Base-by-base conservation (phyloP, 345 rosid species). In the Bruguiera parviflora region DNA sequence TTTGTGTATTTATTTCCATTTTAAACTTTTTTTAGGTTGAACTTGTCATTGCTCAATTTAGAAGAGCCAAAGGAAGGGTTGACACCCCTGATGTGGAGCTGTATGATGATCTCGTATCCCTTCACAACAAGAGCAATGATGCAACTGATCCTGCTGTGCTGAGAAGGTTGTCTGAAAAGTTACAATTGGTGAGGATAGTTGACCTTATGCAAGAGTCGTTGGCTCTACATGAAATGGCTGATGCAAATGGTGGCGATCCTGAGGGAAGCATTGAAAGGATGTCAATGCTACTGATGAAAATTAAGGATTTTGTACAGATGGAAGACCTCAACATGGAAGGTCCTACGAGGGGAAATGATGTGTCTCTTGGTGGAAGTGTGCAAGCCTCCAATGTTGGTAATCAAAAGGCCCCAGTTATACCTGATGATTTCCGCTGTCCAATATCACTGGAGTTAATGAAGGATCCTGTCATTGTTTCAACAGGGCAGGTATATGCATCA, bases 381-480 rank as follows among this genome's bases (percentile, higher is more conserved):
- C 91, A 85, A 67, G 79, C 91, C 67, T 80, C 87, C 43, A 71
- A 69, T 1, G 89, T 84, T 49, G 85, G 77, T 49, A 89, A 78
- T 80, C 91, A 79, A 76, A 88, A 82, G 74, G 76, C 81, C 22
- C 88, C 88, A 0, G 88, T 86, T 73, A 83, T 95, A 71, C 97
- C 99, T 7, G 96, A 90, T 69, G 99, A 92, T 81, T 95, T 92
- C 79, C 99, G 94, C 39, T 95, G 99, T 79, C 97, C 99, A 20
- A 95, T 95, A 73, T 92, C 97, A 18, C 79, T 95, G 74, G 97
- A 95, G 76, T 80, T 95, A 83, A 95, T 95, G 94, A 88, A 84
- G 75, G 99, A 95, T 84, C 99, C 97, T 60, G 96, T 92, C 69
- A 95, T 95, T 82, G 99, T 95, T 71, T 90, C 97, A 46, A 90